Evolutionary conservation across 2,329 filamentous ascomycete genomes (phyloP).

Genomic region (Trichocomaceae sp.): DNA sequence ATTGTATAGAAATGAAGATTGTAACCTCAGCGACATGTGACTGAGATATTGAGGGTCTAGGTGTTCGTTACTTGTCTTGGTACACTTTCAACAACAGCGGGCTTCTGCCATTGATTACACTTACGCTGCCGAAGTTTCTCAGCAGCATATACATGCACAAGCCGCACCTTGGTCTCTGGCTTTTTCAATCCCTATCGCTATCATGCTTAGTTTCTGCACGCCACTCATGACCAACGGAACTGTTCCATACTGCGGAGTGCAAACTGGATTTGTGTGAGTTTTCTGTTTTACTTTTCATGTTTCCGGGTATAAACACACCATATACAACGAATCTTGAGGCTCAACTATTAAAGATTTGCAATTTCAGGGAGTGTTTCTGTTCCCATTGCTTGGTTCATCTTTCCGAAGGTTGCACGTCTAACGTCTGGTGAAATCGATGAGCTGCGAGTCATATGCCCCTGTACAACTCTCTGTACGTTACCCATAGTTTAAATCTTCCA

Average conservation of each 20-base stretch:
- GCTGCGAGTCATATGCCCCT: slow-evolving; percentile 23
- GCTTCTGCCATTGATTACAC: slow-evolving; percentile 41
- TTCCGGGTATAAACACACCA: background rate
- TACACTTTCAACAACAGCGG: slow-evolving; percentile 38
- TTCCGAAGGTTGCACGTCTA: slow-evolving; percentile 49
- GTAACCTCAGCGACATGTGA: background rate
- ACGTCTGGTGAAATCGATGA: slow-evolving; percentile 46
- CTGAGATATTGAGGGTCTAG: slow-evolving; percentile 15
- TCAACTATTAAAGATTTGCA: slow-evolving; percentile 26
- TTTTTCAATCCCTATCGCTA: slow-evolving; percentile 34
- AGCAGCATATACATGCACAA: slow-evolving; percentile 36
- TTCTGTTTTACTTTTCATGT: background rate
- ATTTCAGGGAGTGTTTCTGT: slow-evolving; percentile 25
- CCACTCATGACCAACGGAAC: slow-evolving; percentile 41
- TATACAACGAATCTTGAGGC: background rate
- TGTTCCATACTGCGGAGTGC: slow-evolving; percentile 36
- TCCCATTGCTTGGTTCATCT: slow-evolving; percentile 39
- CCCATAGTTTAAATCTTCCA: too few relatives aligned
- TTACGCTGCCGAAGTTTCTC: slow-evolving; percentile 37
- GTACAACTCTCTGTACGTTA: too few relatives aligned
- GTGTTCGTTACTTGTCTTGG: slow-evolving; percentile 40
- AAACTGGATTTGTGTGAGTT: slow-evolving; percentile 39
- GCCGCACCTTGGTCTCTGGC: slow-evolving; percentile 38
- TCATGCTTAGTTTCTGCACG: slow-evolving; percentile 43
- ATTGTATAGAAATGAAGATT: background rate